phyloP scores from a whole-genome alignment of 495 filamentous ascomycete species.

The Penicillium ucsense region DNA sequence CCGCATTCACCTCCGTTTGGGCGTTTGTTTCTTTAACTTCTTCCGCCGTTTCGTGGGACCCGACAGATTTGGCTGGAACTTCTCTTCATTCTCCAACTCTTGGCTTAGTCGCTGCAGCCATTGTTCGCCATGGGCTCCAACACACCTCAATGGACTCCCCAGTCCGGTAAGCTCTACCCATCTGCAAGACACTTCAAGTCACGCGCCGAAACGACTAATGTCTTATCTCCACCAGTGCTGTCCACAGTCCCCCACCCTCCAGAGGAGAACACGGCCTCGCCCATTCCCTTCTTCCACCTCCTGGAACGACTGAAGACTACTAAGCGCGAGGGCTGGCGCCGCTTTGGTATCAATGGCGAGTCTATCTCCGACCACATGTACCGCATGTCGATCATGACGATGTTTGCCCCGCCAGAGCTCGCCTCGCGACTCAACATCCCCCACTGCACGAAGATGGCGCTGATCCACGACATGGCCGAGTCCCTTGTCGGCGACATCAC shows the following conservation, averaged over 20 bases:
- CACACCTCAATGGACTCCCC: constrained; percentile 19
- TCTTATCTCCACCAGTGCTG: constrained; percentile 23
- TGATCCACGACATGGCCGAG: constrained; percentile 97
- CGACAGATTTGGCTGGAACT: neutral
- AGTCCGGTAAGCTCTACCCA: constrained; percentile 12
- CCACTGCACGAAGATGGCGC: constrained; percentile 84
- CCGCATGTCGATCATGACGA: constrained; percentile 92
- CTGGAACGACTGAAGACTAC: constrained; percentile 89
- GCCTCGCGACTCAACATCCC: constrained; percentile 59
- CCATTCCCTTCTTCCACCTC: constrained; percentile 86
- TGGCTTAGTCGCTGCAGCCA: neutral
- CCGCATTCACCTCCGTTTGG: neutral
- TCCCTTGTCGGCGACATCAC: constrained; percentile 92
- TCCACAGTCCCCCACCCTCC: constrained; percentile 42
- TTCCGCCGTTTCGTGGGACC: neutral
- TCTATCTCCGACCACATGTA: constrained; percentile 99
- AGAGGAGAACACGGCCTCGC: constrained; percentile 53
- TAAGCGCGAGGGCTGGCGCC: constrained; percentile 90
- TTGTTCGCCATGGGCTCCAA: constrained; percentile 26
- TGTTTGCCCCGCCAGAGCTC: constrained; percentile 79
- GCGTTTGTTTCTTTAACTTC: constrained; percentile 4
- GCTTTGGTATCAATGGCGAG: constrained; percentile 72
- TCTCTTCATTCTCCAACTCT: neutral
- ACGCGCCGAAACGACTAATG: neutral
- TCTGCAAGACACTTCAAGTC: too few relatives aligned